Evolutionary conservation across 768 basidiomycete species (phyloP), one percentile per base, ranked within the genome.

Genomic region (Rhodotorula babjevae): DNA sequence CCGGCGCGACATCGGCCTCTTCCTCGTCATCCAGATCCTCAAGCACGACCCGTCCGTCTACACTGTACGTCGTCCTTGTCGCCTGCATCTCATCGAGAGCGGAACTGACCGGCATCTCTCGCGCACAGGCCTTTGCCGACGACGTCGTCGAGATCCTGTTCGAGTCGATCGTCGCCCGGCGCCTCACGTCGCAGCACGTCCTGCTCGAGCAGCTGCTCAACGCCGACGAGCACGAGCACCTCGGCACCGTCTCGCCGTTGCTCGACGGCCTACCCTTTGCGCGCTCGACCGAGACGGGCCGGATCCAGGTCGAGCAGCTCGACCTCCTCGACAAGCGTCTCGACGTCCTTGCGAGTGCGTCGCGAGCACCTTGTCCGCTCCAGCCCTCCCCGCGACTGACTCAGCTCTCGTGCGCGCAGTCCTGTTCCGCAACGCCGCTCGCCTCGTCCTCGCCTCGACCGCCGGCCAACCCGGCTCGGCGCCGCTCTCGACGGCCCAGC

Each of bases 1-100:
- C 70, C 84, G 86, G 10, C 84, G 85, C 49, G 84, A 88, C 63
- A 84, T 90, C 53, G 85, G 87, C 19, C 78, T 91, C 68, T 84
- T 86, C 33, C 86, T 91, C 78, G 86, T 40, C n/a, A 25, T 62
- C 46, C 65, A 53, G 61, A 74, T 78, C 53, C 73, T 76, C 44
- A 29, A 57, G 49, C 52, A 65, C 33, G 78, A 77, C 47, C 31
- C 44, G 15, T 31, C 31, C 5, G 58, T 71, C 27, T 79, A 75
- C 57, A 15, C 53, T 16, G 72, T 78, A 9, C 31, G 60, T 47
- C 29, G 11, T 27, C 0, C n/a, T 10, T 29, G 4, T 2, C n/a
- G n/a, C 19, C 1, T 42, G 14, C 15, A 4, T 0, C 29, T 33
- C 46, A 36, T 36, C n/a, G n/a, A n/a, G 36, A 4, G 36, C 36